Conservation (phyloP, 2,329 filamentous ascomycete genomes). For the Fusarium torulosum region DNA sequence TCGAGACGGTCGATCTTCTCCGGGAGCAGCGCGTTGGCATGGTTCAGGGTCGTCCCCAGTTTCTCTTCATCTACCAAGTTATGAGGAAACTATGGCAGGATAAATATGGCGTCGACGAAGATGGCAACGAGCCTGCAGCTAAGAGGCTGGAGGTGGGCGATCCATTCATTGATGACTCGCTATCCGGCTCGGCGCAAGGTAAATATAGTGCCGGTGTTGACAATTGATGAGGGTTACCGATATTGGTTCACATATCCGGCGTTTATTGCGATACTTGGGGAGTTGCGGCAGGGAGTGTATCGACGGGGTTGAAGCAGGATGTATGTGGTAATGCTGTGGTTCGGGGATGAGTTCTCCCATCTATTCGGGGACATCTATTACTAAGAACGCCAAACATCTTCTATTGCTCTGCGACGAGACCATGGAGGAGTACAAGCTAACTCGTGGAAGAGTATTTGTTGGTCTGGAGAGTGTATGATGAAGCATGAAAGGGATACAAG, state of each 20-base stretch:
- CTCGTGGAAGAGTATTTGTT: constrained; percentile 25
- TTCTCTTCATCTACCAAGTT: constrained; percentile 89
- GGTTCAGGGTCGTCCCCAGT: constrained; percentile 92
- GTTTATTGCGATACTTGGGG: constrained; percentile 14
- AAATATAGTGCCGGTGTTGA: constrained; percentile 13
- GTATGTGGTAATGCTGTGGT: constrained; percentile 17
- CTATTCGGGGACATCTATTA: constrained; percentile 3
- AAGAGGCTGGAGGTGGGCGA: constrained; percentile 67
- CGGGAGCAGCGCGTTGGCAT: constrained; percentile 92
- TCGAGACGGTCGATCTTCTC: constrained; percentile 81
- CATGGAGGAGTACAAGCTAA: neutral
- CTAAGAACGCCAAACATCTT: constrained; percentile 9
- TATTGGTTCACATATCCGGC: constrained; percentile 6
- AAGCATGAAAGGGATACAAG: constrained; percentile 12
- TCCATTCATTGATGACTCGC: constrained; percentile 53
- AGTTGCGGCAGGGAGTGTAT: constrained; percentile 17
- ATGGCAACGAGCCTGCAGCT: constrained; percentile 61
- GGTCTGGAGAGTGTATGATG: constrained; percentile 37
- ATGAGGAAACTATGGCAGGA: constrained; percentile 80
- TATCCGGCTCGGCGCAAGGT: constrained; percentile 27
- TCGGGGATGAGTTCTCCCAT: constrained; percentile 5
- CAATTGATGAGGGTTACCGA: constrained; percentile 15
- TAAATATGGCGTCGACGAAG: constrained; percentile 63
- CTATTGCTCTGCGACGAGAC: constrained; percentile 3
- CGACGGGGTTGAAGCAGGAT: constrained; percentile 20